Evolutionary conservation across 2,329 filamentous ascomycete species (phyloP), one percentile per base, ranked within the genome.

Genomic region (Lasiodiplodia citricola): DNA sequence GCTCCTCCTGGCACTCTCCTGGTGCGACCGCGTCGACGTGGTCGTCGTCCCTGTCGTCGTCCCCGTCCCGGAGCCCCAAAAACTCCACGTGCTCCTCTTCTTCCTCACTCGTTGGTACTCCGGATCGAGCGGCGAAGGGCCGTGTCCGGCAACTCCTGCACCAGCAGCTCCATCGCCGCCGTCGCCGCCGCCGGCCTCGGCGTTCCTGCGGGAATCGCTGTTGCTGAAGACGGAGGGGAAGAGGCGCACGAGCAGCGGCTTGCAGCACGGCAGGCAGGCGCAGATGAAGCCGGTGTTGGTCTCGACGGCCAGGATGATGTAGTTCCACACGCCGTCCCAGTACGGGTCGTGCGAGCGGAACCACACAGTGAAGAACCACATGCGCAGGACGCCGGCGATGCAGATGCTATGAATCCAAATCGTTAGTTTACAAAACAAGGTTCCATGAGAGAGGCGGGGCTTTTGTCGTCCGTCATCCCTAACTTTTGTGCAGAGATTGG

Each of bases 191-290:
- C 10, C 6, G 3, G 5, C 6, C 8, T 28, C 14, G 25, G 4
- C 16, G 3, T 13, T 18, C 21, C 25, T 25, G 14, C 58, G 58
- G 2, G 41, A 62, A 6, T 63, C 28, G 44, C 21, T 23, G 23
- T 58, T 56, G 67, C 44, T 31, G 67, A 65, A 63, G 51, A 54
- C 28, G 57, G 37, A 64, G 38, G 91, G 87, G 68, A 94, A 88
- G 21, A 76, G 35, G 14, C 62, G 65, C 55, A 74, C 73, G 68
- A 79, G 69, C 10, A 78, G 70, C 3, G 77, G 77, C 66, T 78
- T 78, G 70, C 74, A 75, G 41, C 74, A 74, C 1, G 76, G 76
- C 4, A 79, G 73, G 47, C 75, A 79, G 38, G 76, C 76, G 54
- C 75, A 78, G 10, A 73, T 72, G 8, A 79, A 75, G n/a, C 75